A percentile compares a stretch with the other conserved stretches of the same genome.
phyloP scores from a whole-genome alignment of 306 rosid genomes.

The Delonix regia region DNA sequence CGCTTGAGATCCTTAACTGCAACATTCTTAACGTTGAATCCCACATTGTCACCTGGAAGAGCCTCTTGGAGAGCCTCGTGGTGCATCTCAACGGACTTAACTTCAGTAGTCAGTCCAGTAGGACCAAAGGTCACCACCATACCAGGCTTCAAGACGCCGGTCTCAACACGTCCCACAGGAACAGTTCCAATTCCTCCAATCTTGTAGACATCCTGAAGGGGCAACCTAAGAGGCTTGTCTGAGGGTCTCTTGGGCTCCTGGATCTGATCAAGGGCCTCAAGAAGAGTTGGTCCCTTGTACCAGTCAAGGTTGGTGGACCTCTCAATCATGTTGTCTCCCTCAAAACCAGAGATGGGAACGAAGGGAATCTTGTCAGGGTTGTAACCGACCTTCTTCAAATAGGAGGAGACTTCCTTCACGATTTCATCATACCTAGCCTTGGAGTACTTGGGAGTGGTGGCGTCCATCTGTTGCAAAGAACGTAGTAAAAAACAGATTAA shows the following conservation, averaged over 20 bases:
- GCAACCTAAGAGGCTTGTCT: slow-evolving; percentile 88
- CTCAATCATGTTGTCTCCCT: slow-evolving; percentile 95
- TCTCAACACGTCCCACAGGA: slow-evolving; percentile 94
- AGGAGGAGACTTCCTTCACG: slow-evolving; percentile 91
- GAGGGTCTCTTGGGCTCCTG: slow-evolving; percentile 85
- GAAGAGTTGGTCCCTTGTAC: slow-evolving; percentile 98
- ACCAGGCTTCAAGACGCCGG: no score
- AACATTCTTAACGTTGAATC: slow-evolving; percentile 92
- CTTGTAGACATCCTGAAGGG: slow-evolving; percentile 98
- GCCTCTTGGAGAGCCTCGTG: no score
- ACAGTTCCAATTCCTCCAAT: slow-evolving; percentile 97
- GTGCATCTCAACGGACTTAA: slow-evolving; percentile 91
- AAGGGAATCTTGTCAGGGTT: slow-evolving; percentile 87
- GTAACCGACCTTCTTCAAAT: slow-evolving; percentile 90
- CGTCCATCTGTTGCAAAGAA: slow-evolving; percentile 67
- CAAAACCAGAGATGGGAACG: slow-evolving; percentile 93
- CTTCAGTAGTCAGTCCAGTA: slow-evolving; percentile 76
- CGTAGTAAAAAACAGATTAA: neutral
- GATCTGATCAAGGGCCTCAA: slow-evolving; percentile 81
- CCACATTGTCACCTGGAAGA: no score
- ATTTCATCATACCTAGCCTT: slow-evolving; percentile 90
- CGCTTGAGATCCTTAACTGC: slow-evolving; percentile 97
- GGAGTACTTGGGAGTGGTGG: slow-evolving; percentile 87
- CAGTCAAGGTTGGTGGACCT: slow-evolving; percentile 91
- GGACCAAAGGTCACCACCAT: slow-evolving; percentile 78